These are phyloP conservation scores for Mortierella hygrophila DNA, from an alignment of 192 early-diverging fungal species.

Conservation along the genomic window DNA sequence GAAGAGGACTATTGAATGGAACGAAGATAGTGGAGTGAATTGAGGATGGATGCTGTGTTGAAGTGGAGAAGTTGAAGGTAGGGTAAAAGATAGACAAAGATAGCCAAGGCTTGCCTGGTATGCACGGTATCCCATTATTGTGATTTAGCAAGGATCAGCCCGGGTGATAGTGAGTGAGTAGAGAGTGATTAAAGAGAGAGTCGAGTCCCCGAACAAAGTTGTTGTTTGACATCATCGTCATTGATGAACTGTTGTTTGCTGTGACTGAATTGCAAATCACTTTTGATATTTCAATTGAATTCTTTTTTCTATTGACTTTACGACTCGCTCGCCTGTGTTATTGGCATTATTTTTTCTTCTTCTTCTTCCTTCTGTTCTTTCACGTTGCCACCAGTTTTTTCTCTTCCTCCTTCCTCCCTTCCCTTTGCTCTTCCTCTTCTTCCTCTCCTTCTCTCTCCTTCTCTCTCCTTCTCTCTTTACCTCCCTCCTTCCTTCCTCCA, in stretches of 20 bases:
- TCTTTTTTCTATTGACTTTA: too few species aligned
- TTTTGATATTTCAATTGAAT: neutral
- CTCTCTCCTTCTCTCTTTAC: neutral
- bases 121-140: too few species aligned
- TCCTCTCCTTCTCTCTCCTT: neutral
- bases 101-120: too few species aligned
- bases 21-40: neutral
- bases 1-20: neutral
- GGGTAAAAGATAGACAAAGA: too few species aligned
- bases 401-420: neutral
- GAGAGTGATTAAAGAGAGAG: neutral
- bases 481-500: neutral
- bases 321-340: too few species aligned
- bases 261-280: slow-evolving; percentile 2
- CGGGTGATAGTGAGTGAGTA: neutral
- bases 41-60: too few species aligned
- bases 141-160: too few species aligned
- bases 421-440: neutral
- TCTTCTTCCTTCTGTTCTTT: neutral
- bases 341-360: too few species aligned
- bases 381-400: neutral
- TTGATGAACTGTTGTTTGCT: neutral
- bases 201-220: too few species aligned
- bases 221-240: slow-evolving; percentile 1
- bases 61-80: too few species aligned